Evolutionary conservation across 1,139 yeast genomes (phyloP), one percentile per base, ranked within the genome.

Genomic region (Debaryomyces coudertii): DNA sequence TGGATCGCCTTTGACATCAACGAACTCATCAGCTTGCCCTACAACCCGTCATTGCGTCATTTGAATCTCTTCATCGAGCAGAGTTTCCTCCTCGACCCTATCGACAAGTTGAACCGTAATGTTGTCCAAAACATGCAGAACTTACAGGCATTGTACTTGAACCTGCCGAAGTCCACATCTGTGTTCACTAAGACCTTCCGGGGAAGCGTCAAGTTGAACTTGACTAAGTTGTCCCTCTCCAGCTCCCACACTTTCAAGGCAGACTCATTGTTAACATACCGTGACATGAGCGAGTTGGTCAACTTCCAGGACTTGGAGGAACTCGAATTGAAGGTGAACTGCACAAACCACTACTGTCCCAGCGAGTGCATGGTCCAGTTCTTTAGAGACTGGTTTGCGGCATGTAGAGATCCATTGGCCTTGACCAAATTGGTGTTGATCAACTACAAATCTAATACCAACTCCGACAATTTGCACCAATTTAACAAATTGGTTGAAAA

Each of bases 261-360:
- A 8, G 47, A 52, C 23, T 54, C 59, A 5, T 43, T 57, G 25
- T 41, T 61, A 31, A 27, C 45, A 2, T 57, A 47, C 36, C 39
- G 49, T 1, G 44, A 49, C n/a, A 44, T 63, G 38, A 47, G 46
- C 20, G 45, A 47, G n/a, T 47, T 57, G 7, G 45, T 62, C 14
- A 54, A 60, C 41, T 45, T 61, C 35, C 44, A 46, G 18, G 43
- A 46, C 5, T 44, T 63, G 16, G 45, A 54, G 22, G 56, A 55
- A 28, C 48, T 63, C 29, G 69, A 64, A 44, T 45, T 63, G 25
- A 63, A 64, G 40, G 40, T 59, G 2, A 59, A 59, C 41, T 64
- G 69, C 42, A 55, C 54, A 14, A 61, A 57, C 45, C 54, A 55
- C 25, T 41, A 44, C 7, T 54, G 59, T 36, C 58, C 51, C n/a